Conservation (phyloP, 2,329 filamentous ascomycete genomes). For the Knufia fluminis region DNA sequence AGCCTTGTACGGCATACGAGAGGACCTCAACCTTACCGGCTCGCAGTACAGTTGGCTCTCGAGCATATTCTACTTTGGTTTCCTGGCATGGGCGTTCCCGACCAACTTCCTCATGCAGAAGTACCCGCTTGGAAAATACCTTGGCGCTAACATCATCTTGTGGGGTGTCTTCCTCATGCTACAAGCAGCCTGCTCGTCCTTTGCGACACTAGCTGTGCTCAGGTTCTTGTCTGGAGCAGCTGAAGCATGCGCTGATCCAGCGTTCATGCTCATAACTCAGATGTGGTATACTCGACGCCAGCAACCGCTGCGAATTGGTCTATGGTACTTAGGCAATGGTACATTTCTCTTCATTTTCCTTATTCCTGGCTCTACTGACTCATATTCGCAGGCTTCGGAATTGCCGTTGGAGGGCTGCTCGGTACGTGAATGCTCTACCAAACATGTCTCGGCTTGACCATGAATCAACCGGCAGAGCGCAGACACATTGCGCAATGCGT, state of each 20-base stretch:
- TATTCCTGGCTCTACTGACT: too few species aligned
- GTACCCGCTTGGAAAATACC: slow-evolving; percentile 40
- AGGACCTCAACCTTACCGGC: slow-evolving; percentile 43
- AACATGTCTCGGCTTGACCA: too few species aligned
- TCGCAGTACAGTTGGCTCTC: slow-evolving; percentile 38
- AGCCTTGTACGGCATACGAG: slow-evolving; percentile 54
- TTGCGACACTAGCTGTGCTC: slow-evolving; percentile 46
- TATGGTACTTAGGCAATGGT: slow-evolving; percentile 46
- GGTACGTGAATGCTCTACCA: too few species aligned
- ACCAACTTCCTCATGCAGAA: slow-evolving; percentile 24
- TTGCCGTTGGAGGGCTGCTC: slow-evolving; percentile 40
- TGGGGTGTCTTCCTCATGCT: slow-evolving; percentile 44
- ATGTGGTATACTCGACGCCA: slow-evolving; percentile 53
- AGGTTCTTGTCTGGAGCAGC: slow-evolving; percentile 49
- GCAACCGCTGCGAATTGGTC: slow-evolving; percentile 51
- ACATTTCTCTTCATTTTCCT: too few species aligned
- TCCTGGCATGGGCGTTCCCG: slow-evolving; percentile 26
- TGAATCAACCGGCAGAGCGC: too few species aligned
- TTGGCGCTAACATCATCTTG: slow-evolving; percentile 48
- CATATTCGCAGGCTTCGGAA: slow-evolving; percentile 36
- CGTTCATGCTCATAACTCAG: slow-evolving; percentile 54
- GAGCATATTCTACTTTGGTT: slow-evolving; percentile 42
- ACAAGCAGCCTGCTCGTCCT: slow-evolving; percentile 47
- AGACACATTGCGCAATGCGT: too few species aligned
- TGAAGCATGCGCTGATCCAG: slow-evolving; percentile 50